These are phyloP conservation scores for Cercospora canescens DNA, from an alignment of 2,329 filamentous ascomycete species.

Conservation along the genomic window DNA sequence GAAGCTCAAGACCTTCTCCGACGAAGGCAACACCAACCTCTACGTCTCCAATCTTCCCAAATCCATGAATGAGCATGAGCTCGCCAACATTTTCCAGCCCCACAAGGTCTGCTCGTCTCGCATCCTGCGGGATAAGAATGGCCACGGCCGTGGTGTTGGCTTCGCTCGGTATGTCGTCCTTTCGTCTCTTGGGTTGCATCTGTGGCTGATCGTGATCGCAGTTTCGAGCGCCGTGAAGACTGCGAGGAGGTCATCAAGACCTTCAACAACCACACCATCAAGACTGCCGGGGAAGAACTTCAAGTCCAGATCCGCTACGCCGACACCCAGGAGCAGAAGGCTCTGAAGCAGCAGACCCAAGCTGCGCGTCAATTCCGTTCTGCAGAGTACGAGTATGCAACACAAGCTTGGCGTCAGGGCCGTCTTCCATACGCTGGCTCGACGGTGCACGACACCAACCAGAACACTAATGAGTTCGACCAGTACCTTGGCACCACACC, in stretches of 20 bases:
- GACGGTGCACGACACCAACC: constrained; percentile 26
- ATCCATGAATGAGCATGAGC: constrained; percentile 83
- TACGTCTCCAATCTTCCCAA: constrained; percentile 98
- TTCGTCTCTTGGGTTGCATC: constrained; percentile 4
- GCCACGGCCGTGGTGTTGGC: constrained; percentile 92
- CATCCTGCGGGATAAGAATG: constrained; percentile 88
- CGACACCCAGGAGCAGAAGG: constrained; percentile 94
- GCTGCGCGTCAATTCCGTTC: constrained; percentile 94
- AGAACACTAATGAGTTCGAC: constrained; percentile 38
- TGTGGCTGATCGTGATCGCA: constrained; percentile 41
- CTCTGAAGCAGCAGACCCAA: constrained; percentile 92
- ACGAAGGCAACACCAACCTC: constrained; percentile 86
- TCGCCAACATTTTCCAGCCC: constrained; percentile 74
- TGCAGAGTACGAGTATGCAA: constrained; percentile 70
- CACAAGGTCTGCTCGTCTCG: constrained; percentile 89
- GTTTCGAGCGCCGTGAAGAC: constrained; percentile 84
- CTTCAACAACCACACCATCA: constrained; percentile 70
- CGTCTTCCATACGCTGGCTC: constrained; percentile 30
- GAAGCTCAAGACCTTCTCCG: constrained; percentile 92
- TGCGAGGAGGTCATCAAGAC: constrained; percentile 86
- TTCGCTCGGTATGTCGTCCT: constrained; percentile 78
- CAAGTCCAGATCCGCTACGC: constrained; percentile 93
- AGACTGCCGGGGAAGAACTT: constrained; percentile 69
- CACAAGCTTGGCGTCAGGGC: constrained; percentile 36
- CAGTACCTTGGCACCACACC: constrained; percentile 36